A percentile compares a stretch with the other conserved stretches of the same genome.
phyloP scores from a whole-genome alignment of 768 basidiomycete genomes.

The Atractiella rhizophila region DNA sequence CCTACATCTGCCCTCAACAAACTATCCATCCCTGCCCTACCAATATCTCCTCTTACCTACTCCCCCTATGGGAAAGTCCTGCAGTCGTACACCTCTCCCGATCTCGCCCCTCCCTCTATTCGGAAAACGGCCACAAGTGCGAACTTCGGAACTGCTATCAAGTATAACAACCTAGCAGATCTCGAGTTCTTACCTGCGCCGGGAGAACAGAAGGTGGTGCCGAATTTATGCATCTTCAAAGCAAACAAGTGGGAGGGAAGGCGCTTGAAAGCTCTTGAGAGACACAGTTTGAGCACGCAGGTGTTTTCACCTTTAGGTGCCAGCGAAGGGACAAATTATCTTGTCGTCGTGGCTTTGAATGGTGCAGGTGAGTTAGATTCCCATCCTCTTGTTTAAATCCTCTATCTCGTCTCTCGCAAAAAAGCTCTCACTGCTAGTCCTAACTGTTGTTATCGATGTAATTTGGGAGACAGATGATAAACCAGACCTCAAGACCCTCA shows the following conservation, averaged over 20 bases:
- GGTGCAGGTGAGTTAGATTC: slow-evolving; percentile 25
- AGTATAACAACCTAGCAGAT: slow-evolving; percentile 76
- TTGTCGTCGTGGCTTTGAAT: slow-evolving; percentile 68
- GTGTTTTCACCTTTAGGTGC: slow-evolving; percentile 81
- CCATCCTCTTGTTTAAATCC: background rate
- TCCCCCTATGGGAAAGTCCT: slow-evolving; percentile 70
- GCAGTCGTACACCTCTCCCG: slow-evolving; percentile 50
- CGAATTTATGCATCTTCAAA: slow-evolving; percentile 43
- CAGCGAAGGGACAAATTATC: slow-evolving; percentile 28
- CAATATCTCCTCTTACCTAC: slow-evolving; percentile 66
- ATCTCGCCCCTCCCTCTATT: slow-evolving; percentile 32
- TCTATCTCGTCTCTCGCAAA: background rate
- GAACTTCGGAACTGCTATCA: slow-evolving; percentile 69
- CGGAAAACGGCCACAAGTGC: slow-evolving; percentile 8
- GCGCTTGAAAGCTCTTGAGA: slow-evolving; percentile 61
- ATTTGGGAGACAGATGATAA: slow-evolving; percentile 29
- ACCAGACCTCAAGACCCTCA: slow-evolving; percentile 47
- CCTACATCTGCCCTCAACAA: too few species aligned
- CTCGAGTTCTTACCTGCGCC: slow-evolving; percentile 25
- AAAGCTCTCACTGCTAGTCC: too few species aligned
- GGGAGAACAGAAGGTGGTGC: slow-evolving; percentile 31
- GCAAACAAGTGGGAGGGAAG: slow-evolving; percentile 26
- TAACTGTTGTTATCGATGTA: background rate
- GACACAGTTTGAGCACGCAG: slow-evolving; percentile 72
- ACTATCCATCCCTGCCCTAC: slow-evolving; percentile 23